A percentile compares a stretch with the other conserved stretches of the same genome.
Evolutionary conservation across 75 land plant genomes (phyloP).

Genomic region (Larix kaempferi): DNA sequence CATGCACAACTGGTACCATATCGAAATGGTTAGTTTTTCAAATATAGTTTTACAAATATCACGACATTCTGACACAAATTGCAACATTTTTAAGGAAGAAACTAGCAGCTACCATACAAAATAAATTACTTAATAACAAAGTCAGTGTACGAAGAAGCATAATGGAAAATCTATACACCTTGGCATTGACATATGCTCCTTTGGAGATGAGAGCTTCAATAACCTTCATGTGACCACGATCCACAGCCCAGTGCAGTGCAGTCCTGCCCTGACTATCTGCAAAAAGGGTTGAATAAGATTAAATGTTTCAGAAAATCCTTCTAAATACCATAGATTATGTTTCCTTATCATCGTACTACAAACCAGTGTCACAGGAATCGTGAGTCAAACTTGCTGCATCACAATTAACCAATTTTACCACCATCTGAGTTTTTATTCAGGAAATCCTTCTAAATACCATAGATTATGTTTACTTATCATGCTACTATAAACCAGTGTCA

Average conservation of each 20-base stretch:
- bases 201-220: constrained; percentile 53
- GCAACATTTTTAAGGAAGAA: not conserved
- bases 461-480: no score
- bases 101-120: not conserved
- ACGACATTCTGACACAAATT: not conserved
- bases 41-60: no score
- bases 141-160: not conserved
- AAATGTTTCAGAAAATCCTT: not conserved
- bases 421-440: no score
- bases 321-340: no score
- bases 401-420: no score
- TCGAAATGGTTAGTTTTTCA: not conserved
- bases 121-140: not conserved
- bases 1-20: not conserved
- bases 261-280: constrained; percentile 94
- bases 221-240: constrained; percentile 66
- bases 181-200: constrained; percentile 70
- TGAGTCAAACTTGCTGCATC: no score
- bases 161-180: constrained; percentile 37
- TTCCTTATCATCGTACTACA: no score
- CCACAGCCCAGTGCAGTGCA: constrained; percentile 95
- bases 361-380: not conserved
- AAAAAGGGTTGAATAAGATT: constrained; percentile 7
- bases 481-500: not conserved
- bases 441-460: no score